Percentiles rank a stretch among this genome's conserved stretches.
Evolutionary conservation across 805 yeast genomes (phyloP).

Genomic region (Pichia deserticola): DNA sequence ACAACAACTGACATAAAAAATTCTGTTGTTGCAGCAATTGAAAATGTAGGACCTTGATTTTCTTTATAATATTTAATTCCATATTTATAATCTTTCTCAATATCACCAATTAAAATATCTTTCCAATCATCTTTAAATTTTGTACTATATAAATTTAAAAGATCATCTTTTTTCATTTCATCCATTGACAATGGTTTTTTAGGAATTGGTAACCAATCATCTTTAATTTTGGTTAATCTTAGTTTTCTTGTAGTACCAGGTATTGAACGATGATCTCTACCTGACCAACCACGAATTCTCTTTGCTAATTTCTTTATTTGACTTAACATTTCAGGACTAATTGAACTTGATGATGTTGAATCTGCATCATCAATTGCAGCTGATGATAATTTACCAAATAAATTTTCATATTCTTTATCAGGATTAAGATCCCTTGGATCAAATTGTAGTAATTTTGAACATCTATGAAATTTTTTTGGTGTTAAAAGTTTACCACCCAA

Average conservation of each 20-base stretch:
- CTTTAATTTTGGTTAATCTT: conserved; percentile 62
- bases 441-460: conserved; percentile 37
- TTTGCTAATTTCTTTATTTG: conserved; percentile 53
- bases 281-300: conserved; percentile 78
- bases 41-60: conserved; percentile 22
- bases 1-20: conserved; percentile 55
- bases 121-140: conserved; percentile 37
- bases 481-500: conserved; percentile 37
- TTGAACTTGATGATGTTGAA: conserved; percentile 60
- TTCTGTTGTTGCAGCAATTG: conserved; percentile 33
- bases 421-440: conserved; percentile 57
- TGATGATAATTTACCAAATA: conserved; percentile 65
- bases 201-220: conserved; percentile 72
- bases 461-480: conserved; percentile 32
- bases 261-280: conserved; percentile 60
- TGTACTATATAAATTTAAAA: conserved; percentile 29
- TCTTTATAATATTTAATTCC: conserved; percentile 57
- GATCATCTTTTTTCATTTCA: conserved; percentile 36
- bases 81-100: conserved; percentile 28
- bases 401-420: conserved; percentile 60
- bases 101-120: conserved; percentile 39
- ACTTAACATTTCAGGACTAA: conserved; percentile 59
- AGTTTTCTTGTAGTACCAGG: conserved; percentile 72
- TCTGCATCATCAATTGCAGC: conserved; percentile 71
- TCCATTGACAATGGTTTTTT: conserved; percentile 57